Conservation (phyloP, 345 rosid genomes). For the Moricandia moricandioides region DNA sequence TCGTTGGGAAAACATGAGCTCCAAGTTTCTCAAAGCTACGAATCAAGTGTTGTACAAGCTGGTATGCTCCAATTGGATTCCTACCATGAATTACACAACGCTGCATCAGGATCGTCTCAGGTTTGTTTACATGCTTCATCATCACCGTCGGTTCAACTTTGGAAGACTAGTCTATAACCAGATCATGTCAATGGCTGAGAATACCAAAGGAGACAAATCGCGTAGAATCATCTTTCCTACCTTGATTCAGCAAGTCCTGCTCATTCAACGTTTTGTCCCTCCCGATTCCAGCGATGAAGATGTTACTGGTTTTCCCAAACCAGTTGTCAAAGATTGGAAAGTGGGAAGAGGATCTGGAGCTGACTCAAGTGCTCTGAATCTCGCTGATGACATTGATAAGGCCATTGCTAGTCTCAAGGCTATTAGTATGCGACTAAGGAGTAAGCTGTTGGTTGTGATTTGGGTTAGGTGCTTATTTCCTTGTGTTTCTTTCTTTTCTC, state of each 20-base stretch:
- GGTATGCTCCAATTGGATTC: not conserved
- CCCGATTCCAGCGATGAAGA: not conserved
- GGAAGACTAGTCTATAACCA: not conserved
- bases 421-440: too few species aligned
- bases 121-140: not conserved
- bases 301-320: too few species aligned
- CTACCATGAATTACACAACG: not conserved
- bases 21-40: not conserved
- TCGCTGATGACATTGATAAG: too few species aligned
- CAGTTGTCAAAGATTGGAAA: too few species aligned
- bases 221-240: not conserved
- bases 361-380: too few species aligned
- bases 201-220: not conserved
- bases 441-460: too few species aligned
- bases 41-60: not conserved
- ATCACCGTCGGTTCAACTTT: not conserved
- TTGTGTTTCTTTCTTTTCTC: too few species aligned
- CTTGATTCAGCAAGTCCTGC: not conserved
- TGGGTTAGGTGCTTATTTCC: too few species aligned
- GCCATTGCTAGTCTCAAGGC: too few species aligned
- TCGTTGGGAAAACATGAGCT: not conserved
- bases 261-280: not conserved
- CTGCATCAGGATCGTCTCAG: not conserved
- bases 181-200: not conserved
- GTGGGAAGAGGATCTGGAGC: too few species aligned